phyloP scores from a whole-genome alignment of 1,284 basidiomycete genomes.

The Pseudomicrostroma phylloplanum region DNA sequence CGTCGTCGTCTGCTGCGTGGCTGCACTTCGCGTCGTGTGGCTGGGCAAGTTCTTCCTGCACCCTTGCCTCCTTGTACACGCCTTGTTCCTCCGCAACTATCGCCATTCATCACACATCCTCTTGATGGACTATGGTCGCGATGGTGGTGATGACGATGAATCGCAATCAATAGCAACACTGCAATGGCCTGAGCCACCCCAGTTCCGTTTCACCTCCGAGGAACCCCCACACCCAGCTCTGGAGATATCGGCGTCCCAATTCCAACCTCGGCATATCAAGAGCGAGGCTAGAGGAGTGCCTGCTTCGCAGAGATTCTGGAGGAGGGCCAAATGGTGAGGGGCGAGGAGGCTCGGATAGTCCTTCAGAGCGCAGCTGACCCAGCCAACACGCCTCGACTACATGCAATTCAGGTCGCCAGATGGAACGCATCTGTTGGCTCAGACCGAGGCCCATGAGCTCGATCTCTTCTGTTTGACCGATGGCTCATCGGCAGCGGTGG shows the following conservation, averaged over 20 bases:
- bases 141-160: too few species aligned
- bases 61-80: too few species aligned
- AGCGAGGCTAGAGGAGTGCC: background rate
- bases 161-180: too few species aligned
- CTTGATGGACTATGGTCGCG: too few species aligned
- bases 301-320: background rate
- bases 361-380: background rate
- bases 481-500: background rate
- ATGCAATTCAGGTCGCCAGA: conserved; percentile 21
- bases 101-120: too few species aligned
- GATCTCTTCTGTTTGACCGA: conserved; percentile 16
- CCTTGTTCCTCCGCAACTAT: too few species aligned
- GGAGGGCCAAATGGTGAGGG: background rate
- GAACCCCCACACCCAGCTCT: background rate
- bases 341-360: background rate
- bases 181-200: too few species aligned
- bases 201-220: too few species aligned
- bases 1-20: too few species aligned
- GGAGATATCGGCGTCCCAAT: background rate
- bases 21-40: too few species aligned
- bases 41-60: too few species aligned
- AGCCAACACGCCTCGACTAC: background rate
- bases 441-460: conserved; percentile 26
- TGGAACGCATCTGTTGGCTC: conserved; percentile 25
- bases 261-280: background rate